phyloP scores from a whole-genome alignment of 306 rosid genomes.

The Betula pendula region DNA sequence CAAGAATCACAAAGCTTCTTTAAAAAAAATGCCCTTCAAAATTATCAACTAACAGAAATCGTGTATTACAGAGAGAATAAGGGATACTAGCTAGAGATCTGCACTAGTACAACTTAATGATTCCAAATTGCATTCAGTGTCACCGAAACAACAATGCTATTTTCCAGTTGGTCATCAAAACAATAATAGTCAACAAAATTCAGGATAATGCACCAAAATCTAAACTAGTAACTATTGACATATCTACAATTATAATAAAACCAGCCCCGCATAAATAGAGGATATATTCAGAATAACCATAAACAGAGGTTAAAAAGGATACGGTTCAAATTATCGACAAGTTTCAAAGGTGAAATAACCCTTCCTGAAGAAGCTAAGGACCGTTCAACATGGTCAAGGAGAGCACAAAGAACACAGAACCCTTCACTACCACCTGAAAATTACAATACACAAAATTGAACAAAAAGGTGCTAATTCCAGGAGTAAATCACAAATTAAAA shows the following conservation, averaged over 20 bases:
- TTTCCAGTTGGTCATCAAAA: neutral
- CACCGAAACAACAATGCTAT: neutral
- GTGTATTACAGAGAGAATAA: neutral
- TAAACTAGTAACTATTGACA: neutral
- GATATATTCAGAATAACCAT: neutral
- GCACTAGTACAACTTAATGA: neutral
- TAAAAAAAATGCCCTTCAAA: neutral
- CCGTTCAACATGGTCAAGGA: constrained; percentile 47
- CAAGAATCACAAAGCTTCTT: constrained; percentile 46
- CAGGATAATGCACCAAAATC: neutral
- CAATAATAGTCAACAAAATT: neutral
- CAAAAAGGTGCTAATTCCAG: neutral
- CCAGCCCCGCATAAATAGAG: neutral
- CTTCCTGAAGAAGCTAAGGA: constrained; percentile 56
- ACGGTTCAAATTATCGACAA: constrained; percentile 68
- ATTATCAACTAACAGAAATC: neutral
- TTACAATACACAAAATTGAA: constrained; percentile 22
- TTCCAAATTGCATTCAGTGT: neutral
- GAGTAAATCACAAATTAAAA: neutral
- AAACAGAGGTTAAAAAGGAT: constrained; percentile 48
- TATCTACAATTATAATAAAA: neutral
- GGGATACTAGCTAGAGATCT: neutral
- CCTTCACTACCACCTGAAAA: constrained; percentile 52
- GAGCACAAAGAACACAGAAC: constrained; percentile 71
- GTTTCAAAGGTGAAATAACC: constrained; percentile 45